Base-by-base conservation (phyloP, 2,329 filamentous ascomycete genomes). In the Graphilbum fragrans region DNA sequence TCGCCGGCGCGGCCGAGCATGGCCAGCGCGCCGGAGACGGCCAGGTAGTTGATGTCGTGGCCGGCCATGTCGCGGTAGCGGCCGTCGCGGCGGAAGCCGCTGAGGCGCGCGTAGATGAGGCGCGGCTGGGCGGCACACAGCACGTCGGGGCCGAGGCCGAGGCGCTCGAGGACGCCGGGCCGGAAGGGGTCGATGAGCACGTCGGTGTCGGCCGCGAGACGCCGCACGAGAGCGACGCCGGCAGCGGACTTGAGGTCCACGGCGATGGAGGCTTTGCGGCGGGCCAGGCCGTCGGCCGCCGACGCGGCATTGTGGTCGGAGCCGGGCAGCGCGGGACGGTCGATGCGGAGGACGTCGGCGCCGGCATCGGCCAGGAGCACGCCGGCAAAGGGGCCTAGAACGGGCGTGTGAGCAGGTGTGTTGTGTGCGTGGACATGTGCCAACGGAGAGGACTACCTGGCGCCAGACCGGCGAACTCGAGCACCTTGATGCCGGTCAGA, bases 41-140 rank as follows among this genome's bases (percentile, higher is more conserved):
- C 86, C 34, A 96, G 80, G 61, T 96, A 96, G 57, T 96, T 95
- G 59, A 95, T 94, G 58, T 95, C 88, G 57, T 95, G 88, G 35
- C 88, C 88, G 0, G 88, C 87, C 88, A 94, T 95, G 53, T 72
- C 64, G 37, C 74, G 75, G 62, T 94, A 96, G 52, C 77, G 80
- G 0, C 88, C 90, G 61, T 93, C 86, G 32, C 88, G 71, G 12
- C 90, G 72, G 60, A 95, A 96, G 0, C 90, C 90, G 3, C 87
- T 92, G 74, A 96, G 82, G 33, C 90, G 80, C 8, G 75, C 86
- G 43, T 94, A 78, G 41, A 96, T 77, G 2, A 96, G 64, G 0
- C 80, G 68, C 32, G 80, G 82, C 58, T 95, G 94, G 17, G 73
- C 55, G 20, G 62, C 65, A 22, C 77, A 64, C 8, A 95, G 68